Conservation (phyloP, 1,284 basidiomycete genomes). For the Porogramme epimiltina region DNA sequence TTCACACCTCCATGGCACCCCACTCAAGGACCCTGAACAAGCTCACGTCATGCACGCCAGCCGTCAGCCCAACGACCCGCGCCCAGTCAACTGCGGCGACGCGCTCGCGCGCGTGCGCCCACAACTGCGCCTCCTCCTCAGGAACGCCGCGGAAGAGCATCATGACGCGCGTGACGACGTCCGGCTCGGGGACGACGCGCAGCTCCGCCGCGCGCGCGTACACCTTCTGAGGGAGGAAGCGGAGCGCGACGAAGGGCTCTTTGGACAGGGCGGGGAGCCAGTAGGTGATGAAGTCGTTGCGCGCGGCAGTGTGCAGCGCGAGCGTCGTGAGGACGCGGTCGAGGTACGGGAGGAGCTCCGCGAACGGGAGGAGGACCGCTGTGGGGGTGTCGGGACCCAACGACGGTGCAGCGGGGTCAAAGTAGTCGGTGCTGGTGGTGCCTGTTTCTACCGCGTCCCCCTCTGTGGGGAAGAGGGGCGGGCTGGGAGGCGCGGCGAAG, state of each 20-base stretch:
- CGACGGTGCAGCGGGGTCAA: slow-evolving; percentile 6
- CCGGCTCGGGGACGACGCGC: slow-evolving; percentile 39
- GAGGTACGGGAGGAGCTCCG: slow-evolving; percentile 36
- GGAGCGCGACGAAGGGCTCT: slow-evolving; percentile 42
- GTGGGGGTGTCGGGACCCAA: background rate
- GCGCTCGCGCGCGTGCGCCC: slow-evolving; percentile 23
- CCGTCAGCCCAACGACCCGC: background rate
- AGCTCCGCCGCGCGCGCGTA: slow-evolving; percentile 43
- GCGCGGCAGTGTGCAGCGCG: slow-evolving; percentile 41
- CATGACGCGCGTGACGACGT: slow-evolving; percentile 46
- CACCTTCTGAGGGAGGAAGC: slow-evolving; percentile 44
- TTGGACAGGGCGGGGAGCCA: slow-evolving; percentile 45
- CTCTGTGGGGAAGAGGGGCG: background rate
- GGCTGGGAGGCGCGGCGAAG: background rate
- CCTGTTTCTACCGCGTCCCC: background rate
- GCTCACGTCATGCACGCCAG: background rate
- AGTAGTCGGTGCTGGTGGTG: background rate
- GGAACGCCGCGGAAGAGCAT: slow-evolving; percentile 45
- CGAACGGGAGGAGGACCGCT: slow-evolving; percentile 32
- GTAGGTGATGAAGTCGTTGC: slow-evolving; percentile 45
- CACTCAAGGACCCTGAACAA: background rate
- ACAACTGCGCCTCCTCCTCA: slow-evolving; percentile 22
- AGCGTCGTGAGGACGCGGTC: slow-evolving; percentile 35
- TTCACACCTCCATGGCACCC: background rate
- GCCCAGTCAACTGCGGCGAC: slow-evolving; percentile 6